Conservation (phyloP, 495 filamentous ascomycete genomes). For the Penicillium manginii region DNA sequence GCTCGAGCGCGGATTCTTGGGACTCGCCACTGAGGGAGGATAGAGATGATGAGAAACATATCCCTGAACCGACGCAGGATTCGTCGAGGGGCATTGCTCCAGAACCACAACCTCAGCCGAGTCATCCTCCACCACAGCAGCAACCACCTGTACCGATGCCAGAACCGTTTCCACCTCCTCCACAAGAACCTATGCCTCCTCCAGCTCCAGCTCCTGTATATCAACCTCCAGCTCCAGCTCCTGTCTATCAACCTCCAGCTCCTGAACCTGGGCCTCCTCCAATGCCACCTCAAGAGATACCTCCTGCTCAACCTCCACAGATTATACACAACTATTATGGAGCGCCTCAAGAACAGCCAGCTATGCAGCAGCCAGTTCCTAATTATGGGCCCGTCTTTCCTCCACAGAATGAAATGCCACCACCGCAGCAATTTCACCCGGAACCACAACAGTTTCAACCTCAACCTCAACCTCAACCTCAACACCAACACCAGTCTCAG, state of each 20-base stretch:
- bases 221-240: conserved; percentile 4
- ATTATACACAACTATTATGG: conserved; percentile 19
- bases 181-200: conserved; percentile 8
- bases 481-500: too few species aligned
- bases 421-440: neutral
- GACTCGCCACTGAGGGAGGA: conserved; percentile 13
- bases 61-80: conserved; percentile 11
- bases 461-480: neutral
- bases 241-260: neutral
- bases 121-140: neutral
- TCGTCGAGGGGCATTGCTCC: conserved; percentile 1
- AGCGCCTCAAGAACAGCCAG: neutral
- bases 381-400: conserved; percentile 37
- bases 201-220: conserved; percentile 13
- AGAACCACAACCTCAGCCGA: neutral
- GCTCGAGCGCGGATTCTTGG: conserved; percentile 22
- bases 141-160: conserved; percentile 10
- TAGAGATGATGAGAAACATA: conserved; percentile 17
- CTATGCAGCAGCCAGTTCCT: conserved; percentile 22
- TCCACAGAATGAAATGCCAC: conserved; percentile 10
- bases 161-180: conserved; percentile 9
- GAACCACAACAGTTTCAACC: neutral
- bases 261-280: conserved; percentile 11
- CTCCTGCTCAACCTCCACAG: conserved; percentile 12
- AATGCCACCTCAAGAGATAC: conserved; percentile 8